These are phyloP conservation scores for Cinnamomum chago DNA, from an alignment of 164 flowering plant genomes.

Conservation along the genomic window DNA sequence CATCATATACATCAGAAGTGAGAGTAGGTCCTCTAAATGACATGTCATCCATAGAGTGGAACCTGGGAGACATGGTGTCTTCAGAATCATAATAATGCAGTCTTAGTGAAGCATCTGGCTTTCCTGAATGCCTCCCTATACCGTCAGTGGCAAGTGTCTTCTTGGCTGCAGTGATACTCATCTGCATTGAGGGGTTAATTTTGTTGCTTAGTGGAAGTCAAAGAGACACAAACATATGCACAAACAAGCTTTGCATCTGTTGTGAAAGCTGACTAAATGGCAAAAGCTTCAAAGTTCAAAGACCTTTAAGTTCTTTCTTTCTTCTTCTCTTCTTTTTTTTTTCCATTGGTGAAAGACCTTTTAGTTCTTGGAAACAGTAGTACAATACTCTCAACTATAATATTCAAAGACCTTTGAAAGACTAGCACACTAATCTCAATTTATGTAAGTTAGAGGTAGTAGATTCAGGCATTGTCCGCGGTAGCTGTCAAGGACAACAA, in stretches of 20 bases:
- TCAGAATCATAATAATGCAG: slow-evolving; percentile 59
- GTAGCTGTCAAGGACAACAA: no score
- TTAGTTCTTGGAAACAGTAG: no score
- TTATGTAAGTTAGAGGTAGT: no score
- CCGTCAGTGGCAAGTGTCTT: slow-evolving; percentile 46
- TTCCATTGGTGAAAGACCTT: no score
- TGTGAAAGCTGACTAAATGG: no score
- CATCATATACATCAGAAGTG: slow-evolving; percentile 27
- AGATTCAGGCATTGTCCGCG: no score
- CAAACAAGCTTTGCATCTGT: background rate
- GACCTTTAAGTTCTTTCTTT: no score
- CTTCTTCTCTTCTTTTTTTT: no score
- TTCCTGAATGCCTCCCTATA: slow-evolving; percentile 37
- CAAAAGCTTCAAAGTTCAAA: no score
- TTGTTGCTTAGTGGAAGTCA: background rate
- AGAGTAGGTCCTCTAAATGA: slow-evolving; percentile 31
- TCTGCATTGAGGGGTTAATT: slow-evolving; percentile 34
- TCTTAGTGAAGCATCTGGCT: slow-evolving; percentile 37
- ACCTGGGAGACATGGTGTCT: slow-evolving; percentile 42
- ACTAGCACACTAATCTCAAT: no score
- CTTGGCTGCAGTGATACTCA: slow-evolving; percentile 71
- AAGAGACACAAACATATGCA: background rate
- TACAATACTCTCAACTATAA: no score
- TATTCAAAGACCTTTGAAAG: no score
- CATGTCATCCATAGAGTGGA: slow-evolving; percentile 56